These are phyloP conservation scores for Coprinopsis strossmayeri DNA, from an alignment of 768 basidiomycete species.

Conservation along the genomic window DNA sequence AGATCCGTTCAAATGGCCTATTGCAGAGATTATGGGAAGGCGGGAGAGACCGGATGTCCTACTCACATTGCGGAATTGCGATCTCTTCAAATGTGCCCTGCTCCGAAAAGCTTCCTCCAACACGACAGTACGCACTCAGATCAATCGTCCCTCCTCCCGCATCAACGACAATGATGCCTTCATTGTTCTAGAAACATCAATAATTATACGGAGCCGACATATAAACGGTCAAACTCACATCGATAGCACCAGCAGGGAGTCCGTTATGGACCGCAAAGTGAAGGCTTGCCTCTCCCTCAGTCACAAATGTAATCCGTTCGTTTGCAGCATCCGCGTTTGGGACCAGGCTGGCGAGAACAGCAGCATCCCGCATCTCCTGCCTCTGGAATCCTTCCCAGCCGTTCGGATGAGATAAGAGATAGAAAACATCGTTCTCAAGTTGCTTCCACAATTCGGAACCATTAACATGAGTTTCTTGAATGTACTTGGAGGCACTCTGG, in stretches of 20 bases:
- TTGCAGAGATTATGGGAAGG: neutral
- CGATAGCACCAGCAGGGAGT: conserved; percentile 27
- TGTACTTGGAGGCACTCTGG: conserved; percentile 27
- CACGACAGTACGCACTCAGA: conserved; percentile 37
- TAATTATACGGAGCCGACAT: neutral
- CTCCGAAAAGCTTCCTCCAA: conserved; percentile 12
- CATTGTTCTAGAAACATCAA: conserved; percentile 24
- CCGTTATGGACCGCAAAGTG: conserved; percentile 46
- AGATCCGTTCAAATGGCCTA: conserved; percentile 39
- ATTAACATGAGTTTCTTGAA: conserved; percentile 30
- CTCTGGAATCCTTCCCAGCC: conserved; percentile 9
- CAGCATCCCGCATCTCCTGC: conserved; percentile 1
- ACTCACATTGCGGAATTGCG: conserved; percentile 32
- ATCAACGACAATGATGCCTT: conserved; percentile 47
- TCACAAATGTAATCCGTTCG: conserved; percentile 42
- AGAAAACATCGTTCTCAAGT: conserved; percentile 27
- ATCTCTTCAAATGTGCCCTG: conserved; percentile 33
- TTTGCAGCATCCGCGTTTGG: conserved; percentile 21
- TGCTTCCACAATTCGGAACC: conserved; percentile 21
- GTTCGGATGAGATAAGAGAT: conserved; percentile 38
- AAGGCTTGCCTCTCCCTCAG: conserved; percentile 55
- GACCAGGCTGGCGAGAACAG: neutral
- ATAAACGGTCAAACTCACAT: conserved; percentile 14
- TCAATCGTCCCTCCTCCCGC: conserved; percentile 59
- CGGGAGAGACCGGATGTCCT: neutral